phyloP scores from a whole-genome alignment of 2,329 filamentous ascomycete species.

The Penicillium sp. region DNA sequence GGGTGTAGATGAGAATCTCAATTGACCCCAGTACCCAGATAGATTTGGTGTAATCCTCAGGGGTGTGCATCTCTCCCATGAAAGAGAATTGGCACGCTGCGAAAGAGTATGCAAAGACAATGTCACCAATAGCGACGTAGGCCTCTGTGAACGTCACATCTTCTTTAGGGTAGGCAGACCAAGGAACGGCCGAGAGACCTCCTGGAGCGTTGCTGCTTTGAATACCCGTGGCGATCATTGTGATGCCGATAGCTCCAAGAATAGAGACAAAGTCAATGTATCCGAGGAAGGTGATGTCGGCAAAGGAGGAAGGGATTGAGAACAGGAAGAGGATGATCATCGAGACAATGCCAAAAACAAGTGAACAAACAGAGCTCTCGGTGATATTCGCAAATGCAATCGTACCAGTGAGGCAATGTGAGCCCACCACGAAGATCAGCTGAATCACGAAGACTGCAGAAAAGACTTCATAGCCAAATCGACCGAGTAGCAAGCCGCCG shows the following conservation, averaged over 20 bases:
- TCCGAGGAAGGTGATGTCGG: slow-evolving; percentile 34
- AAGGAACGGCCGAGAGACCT: slow-evolving; percentile 16
- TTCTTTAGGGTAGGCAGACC: slow-evolving; percentile 27
- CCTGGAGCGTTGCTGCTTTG: slow-evolving; percentile 20
- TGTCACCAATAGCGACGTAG: slow-evolving; percentile 33
- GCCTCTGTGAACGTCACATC: slow-evolving; percentile 28
- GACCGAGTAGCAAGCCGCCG: slow-evolving; percentile 39
- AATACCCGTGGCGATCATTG: slow-evolving; percentile 32
- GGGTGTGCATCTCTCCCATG: slow-evolving; percentile 18
- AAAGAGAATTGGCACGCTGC: slow-evolving; percentile 25
- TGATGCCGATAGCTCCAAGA: slow-evolving; percentile 31
- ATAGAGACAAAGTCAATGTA: slow-evolving; percentile 34
- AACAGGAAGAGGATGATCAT: slow-evolving; percentile 32
- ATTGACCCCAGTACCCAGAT: slow-evolving; percentile 31
- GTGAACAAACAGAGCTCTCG: slow-evolving; percentile 35
- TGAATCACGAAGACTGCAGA: slow-evolving; percentile 41
- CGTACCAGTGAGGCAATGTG: slow-evolving; percentile 23
- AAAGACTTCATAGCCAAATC: slow-evolving; percentile 39
- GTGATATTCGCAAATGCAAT: slow-evolving; percentile 43
- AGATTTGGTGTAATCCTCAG: slow-evolving; percentile 27
- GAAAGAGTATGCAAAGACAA: slow-evolving; percentile 41
- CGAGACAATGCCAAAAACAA: slow-evolving; percentile 40
- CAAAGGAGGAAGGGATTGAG: slow-evolving; percentile 32
- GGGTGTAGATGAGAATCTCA: slow-evolving; percentile 26
- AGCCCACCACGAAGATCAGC: slow-evolving; percentile 40